A percentile compares a stretch with the other conserved stretches of the same genome.
Conservation (phyloP, 495 filamentous ascomycete species). For the Diplogelasinospora grovesii region DNA sequence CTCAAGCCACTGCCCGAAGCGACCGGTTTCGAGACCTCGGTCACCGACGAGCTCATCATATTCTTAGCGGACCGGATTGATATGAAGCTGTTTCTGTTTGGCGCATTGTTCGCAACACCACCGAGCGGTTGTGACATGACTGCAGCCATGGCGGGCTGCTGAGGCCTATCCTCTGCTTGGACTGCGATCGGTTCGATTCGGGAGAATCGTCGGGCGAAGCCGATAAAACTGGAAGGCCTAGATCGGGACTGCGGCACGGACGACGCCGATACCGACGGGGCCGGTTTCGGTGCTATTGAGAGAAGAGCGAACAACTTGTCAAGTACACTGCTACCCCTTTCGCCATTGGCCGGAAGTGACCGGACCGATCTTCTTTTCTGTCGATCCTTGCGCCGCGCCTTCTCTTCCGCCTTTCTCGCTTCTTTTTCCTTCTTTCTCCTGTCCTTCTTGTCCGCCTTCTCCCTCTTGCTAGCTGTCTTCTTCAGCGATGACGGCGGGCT, state of each 20-base stretch:
- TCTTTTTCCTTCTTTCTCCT: constrained; percentile 19
- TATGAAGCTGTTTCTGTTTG: constrained; percentile 37
- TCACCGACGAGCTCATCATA: constrained; percentile 32
- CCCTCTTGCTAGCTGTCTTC: constrained; percentile 11
- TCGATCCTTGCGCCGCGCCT: constrained; percentile 23
- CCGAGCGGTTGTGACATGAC: constrained; percentile 12
- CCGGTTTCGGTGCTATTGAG: constrained; percentile 17
- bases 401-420: constrained; percentile 19
- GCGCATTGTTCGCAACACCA: constrained; percentile 11
- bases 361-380: constrained; percentile 29
- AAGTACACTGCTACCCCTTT: constrained; percentile 25
- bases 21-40: constrained; percentile 58
- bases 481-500: constrained; percentile 7
- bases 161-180: background rate
- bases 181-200: constrained; percentile 9
- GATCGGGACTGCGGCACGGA: constrained; percentile 7
- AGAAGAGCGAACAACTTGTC: constrained; percentile 37
- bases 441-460: constrained; percentile 18
- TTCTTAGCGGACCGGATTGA: constrained; percentile 39
- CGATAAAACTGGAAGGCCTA: constrained; percentile 23
- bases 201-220: constrained; percentile 23
- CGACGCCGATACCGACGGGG: constrained; percentile 10
- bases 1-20: constrained; percentile 66
- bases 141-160: constrained; percentile 21
- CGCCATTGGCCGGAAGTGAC: constrained; percentile 24